These are phyloP conservation scores for Mycogone perniciosa DNA, from an alignment of 2,329 filamentous ascomycete genomes.

Conservation along the genomic window DNA sequence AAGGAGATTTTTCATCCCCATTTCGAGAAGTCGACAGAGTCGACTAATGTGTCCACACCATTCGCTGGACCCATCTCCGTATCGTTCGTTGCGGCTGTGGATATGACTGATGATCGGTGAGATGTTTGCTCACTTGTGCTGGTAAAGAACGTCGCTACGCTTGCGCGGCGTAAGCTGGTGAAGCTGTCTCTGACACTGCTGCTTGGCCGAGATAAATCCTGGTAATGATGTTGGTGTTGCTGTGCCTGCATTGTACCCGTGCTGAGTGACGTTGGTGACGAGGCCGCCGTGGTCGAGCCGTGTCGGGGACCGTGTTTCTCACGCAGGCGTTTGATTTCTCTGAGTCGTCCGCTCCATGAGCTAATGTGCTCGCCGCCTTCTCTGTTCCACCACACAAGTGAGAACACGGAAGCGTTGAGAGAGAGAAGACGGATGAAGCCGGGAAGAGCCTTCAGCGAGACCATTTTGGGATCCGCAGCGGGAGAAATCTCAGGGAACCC, in stretches of 20 bases:
- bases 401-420: conserved; percentile 90
- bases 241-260: conserved; percentile 14
- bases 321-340: conserved; percentile 75
- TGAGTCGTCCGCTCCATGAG: conserved; percentile 80
- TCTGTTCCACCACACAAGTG: conserved; percentile 76
- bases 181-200: conserved; percentile 55
- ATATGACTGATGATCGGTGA: conserved; percentile 52
- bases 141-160: conserved; percentile 59
- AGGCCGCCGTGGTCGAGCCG: conserved; percentile 19
- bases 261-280: conserved; percentile 26
- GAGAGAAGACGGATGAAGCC: conserved; percentile 82
- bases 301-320: conserved; percentile 54
- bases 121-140: conserved; percentile 50
- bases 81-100: conserved; percentile 48
- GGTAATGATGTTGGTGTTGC: conserved; percentile 18
- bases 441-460: conserved; percentile 75
- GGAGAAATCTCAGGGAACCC: conserved; percentile 90
- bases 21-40: conserved; percentile 35
- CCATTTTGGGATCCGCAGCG: conserved; percentile 80
- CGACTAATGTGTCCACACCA: conserved; percentile 26
- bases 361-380: conserved; percentile 78
- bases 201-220: conserved; percentile 32
- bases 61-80: conserved; percentile 40
- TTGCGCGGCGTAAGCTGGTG: conserved; percentile 54
- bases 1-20: conserved; percentile 25